phyloP scores from a whole-genome alignment of 2,329 filamentous ascomycete species.

The Bisporella sp. region DNA sequence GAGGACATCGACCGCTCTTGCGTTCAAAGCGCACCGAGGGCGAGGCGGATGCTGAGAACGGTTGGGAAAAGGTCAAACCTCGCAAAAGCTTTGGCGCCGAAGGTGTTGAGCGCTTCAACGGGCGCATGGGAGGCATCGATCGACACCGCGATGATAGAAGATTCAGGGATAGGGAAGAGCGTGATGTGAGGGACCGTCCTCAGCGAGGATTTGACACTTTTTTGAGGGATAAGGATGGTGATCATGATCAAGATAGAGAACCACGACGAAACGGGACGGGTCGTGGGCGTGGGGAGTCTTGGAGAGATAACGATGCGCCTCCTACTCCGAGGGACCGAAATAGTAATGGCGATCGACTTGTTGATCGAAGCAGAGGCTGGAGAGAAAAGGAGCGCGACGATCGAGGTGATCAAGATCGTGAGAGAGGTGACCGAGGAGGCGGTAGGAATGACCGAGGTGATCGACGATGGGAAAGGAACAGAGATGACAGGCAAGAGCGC shows the following conservation, averaged over 20 bases:
- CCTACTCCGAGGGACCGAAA: slow-evolving; percentile 24
- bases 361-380: slow-evolving; percentile 28
- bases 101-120: slow-evolving; percentile 63
- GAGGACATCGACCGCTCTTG: slow-evolving; percentile 34
- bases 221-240: slow-evolving; percentile 41
- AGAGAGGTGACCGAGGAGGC: slow-evolving; percentile 22
- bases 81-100: slow-evolving; percentile 68
- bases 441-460: slow-evolving; percentile 14
- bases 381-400: slow-evolving; percentile 35
- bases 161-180: slow-evolving; percentile 46
- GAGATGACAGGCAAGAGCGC: slow-evolving; percentile 58
- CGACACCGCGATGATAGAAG: slow-evolving; percentile 34
- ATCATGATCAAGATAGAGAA: slow-evolving; percentile 37
- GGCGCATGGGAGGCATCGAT: slow-evolving; percentile 53
- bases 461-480: slow-evolving; percentile 23
- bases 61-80: slow-evolving; percentile 68
- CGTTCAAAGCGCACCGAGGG: slow-evolving; percentile 45
- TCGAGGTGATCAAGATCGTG: slow-evolving; percentile 13
- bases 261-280: slow-evolving; percentile 57
- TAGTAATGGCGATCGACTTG: slow-evolving; percentile 25
- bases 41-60: slow-evolving; percentile 56
- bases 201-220: slow-evolving; percentile 45
- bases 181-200: slow-evolving; percentile 43
- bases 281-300: slow-evolving; percentile 65
- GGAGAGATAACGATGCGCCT: slow-evolving; percentile 45